Conservation (phyloP, 495 filamentous ascomycete genomes). For the Talaromyces ruber region DNA sequence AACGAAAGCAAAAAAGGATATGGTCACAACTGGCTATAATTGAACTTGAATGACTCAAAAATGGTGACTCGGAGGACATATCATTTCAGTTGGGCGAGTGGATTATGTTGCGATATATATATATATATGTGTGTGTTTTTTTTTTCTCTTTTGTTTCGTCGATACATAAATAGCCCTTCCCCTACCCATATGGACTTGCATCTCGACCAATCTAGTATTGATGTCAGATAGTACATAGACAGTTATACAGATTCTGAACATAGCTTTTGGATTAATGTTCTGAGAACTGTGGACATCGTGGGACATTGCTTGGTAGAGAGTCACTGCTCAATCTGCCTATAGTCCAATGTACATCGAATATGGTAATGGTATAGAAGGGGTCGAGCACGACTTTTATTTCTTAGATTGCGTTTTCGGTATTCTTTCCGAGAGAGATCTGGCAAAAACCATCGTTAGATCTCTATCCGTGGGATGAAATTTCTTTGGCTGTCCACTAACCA, state of each 20-base stretch:
- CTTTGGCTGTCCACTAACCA: not conserved
- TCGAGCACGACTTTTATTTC: not conserved
- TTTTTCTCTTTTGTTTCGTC: not conserved
- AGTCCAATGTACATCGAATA: no score
- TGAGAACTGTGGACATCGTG: not conserved
- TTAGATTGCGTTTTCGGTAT: not conserved
- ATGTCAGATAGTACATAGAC: not conserved
- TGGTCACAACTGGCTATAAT: not conserved
- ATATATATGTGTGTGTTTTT: not conserved
- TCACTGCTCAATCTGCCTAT: no score
- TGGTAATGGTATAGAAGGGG: no score
- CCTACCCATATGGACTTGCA: not conserved
- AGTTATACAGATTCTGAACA: not conserved
- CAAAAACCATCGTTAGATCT: no score
- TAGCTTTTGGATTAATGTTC: not conserved
- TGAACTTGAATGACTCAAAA: constrained; percentile 1
- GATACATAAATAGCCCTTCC: not conserved
- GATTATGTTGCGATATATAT: not conserved
- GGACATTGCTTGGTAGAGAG: no score
- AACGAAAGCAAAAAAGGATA: constrained; percentile 1
- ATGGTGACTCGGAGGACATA: not conserved
- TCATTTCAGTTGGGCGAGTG: not conserved
- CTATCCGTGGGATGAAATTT: not conserved
- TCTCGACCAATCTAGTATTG: not conserved
- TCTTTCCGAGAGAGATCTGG: not conserved